These are phyloP conservation scores for Wickerhamiella nectarea DNA, from an alignment of 805 yeast species.

Conservation along the genomic window DNA sequence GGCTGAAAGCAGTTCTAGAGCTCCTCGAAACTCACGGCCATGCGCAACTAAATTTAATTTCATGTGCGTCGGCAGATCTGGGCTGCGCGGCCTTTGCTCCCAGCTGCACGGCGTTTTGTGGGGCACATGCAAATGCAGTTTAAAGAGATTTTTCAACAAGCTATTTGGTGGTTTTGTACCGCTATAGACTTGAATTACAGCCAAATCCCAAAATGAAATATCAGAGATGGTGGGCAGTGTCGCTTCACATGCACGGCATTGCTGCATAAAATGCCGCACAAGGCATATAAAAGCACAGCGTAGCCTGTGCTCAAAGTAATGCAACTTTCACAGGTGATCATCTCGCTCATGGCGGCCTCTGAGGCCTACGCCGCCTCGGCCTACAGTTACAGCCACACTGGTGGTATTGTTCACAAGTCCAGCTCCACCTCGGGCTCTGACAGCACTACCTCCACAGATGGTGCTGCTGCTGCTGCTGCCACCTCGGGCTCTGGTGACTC, in stretches of 20 bases:
- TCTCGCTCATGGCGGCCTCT: neutral
- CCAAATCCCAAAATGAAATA: too few relatives aligned
- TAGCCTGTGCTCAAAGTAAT: neutral
- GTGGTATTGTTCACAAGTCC: neutral
- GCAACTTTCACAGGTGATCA: neutral
- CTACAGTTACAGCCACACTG: neutral
- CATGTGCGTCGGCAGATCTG: neutral
- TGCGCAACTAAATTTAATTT: neutral
- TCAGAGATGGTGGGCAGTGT: too few relatives aligned
- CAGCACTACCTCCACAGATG: neutral
- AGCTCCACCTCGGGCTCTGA: neutral
- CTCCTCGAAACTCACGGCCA: too few relatives aligned
- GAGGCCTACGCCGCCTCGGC: neutral
- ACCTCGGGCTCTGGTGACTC: constrained; percentile 3
- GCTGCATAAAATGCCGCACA: neutral
- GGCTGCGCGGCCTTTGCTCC: neutral
- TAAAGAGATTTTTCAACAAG: too few relatives aligned
- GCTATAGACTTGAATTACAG: too few relatives aligned
- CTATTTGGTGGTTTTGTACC: too few relatives aligned
- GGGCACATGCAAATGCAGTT: neutral
- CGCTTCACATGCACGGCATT: neutral
- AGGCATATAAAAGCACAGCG: neutral
- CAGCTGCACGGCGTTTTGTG: neutral
- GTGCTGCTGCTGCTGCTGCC: constrained; percentile 1
- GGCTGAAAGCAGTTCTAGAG: neutral